Base-by-base conservation (phyloP, 345 rosid species). In the Citrus medica region DNA sequence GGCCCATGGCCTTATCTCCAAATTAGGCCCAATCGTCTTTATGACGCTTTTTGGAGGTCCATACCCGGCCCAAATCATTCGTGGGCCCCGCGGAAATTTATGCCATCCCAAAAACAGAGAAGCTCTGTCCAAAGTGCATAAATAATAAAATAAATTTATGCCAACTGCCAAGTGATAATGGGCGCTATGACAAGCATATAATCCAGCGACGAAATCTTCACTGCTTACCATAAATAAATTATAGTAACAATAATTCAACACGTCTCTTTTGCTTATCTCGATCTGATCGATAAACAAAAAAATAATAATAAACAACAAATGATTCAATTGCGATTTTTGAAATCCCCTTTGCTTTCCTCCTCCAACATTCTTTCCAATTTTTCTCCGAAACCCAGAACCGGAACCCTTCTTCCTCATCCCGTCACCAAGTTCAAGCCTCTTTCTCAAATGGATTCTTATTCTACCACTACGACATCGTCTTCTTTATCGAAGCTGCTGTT, bases 401-500 rank as follows among this genome's bases (percentile, higher is more conserved):
- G 40, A 27, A 6, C 63, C 27, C 13, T 61, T 37, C 40, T 28
- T 62, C 61, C 73, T 65, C 66, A 71, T 77, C 27, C 21, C 4
- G 21, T 66, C 71, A 62, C n/a, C 74, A 79, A 67, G 56, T 69
- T 2, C 19, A 42, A 40, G 30, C 13, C 65, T 21, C 33, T 82
- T 63, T 83, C 88, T 4, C 35, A 37, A 22, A 89, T 85, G 92
- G 77, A 13, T 25, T 69, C 38, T 38, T 76, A 84, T 25, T 33
- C 46, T 19, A 27, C 51, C 4, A 12, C 17, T 46, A 46, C 79
- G 12, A 48, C 82, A 7, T 46, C 78, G 5, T 56, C 74, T 7
- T 68, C 90, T 0, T 75, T n/a, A n/a, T 64, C 86, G 3, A 88
- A 85, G 88, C 88, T 96, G 35, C 76, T 96, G 81, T 92, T 94